Evolutionary conservation across 1,284 basidiomycete genomes (phyloP), one percentile per base, ranked within the genome.

Genomic region (Afroboletus lepidellus): DNA sequence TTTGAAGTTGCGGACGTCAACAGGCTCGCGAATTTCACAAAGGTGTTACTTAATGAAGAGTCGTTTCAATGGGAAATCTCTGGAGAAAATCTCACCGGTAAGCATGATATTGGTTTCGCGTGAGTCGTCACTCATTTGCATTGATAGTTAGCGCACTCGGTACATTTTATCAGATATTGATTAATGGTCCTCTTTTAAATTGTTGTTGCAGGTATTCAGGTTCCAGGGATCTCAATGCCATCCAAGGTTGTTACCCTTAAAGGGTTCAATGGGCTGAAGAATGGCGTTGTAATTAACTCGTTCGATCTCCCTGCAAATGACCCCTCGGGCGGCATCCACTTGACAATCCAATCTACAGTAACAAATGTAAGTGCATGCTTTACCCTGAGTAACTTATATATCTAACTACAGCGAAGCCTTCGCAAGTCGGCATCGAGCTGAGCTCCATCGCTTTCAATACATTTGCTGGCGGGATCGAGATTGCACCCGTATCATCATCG

Each of bases 241-340:
- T 69, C 76, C 20, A 87, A 87, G 72, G 73, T 69, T n/a, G 81
- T 91, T 12, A 79, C 79, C 12, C 70, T 91, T 36, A 84, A 85
- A 57, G 89, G 87, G 36, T 82, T 91, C 72, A 85, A 91, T 66
- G 81, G 81, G 33, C 69, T 92, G 37, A 76, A 81, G 67, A 75
- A 75, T 48, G 82, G 81, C 21, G 86, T 91, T 25, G 73, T 69
- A 42, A 85, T 91, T 57, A 71, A 85, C 41, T 78, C 80, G 3
- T 92, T 91, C 63, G 85, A 91, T 66, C 68, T 92, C 41, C 89
- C 88, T 1, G 73, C 75, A 21, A 79, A 92, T 63, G 87, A 90
- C 58, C 84, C 86, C 2, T 79, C 77, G 3, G 90, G 89, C n/a
- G 88, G 88, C 37, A 84, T 92, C 54, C 79, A 80, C 55, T 72